Conservation (phyloP, 441 rosid species). For the Monsonia emarginata region DNA sequence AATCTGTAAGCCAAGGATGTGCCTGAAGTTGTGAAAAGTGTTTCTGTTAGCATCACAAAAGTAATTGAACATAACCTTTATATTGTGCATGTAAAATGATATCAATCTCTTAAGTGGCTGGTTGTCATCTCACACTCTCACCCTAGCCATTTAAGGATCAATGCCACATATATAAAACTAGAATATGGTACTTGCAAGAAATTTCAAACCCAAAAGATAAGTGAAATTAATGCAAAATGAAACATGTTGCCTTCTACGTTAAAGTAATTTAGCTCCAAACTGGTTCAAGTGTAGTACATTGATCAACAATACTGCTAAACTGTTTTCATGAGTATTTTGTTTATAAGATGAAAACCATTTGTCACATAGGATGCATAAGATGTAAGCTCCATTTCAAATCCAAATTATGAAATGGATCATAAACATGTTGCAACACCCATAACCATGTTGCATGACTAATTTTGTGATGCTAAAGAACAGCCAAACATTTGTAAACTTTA, state of each 20-base stretch:
- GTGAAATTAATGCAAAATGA: background rate
- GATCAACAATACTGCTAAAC: background rate
- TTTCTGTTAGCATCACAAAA: background rate
- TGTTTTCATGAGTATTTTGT: background rate
- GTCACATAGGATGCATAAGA: no score
- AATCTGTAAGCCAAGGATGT: constrained; percentile 80
- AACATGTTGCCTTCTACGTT: background rate
- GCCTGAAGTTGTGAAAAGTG: constrained; percentile 37
- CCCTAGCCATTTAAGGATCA: background rate
- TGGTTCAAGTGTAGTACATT: no score
- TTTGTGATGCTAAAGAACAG: background rate
- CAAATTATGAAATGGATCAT: background rate
- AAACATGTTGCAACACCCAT: background rate
- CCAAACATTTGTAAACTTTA: background rate
- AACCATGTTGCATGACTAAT: no score
- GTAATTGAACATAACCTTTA: background rate
- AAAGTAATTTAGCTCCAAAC: background rate
- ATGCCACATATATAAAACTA: background rate
- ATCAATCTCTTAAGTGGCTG: background rate
- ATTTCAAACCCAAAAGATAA: background rate
- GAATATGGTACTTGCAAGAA: background rate
- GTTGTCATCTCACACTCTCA: background rate
- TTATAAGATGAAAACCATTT: no score
- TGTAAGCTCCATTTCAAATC: background rate
- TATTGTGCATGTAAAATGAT: background rate